Evolutionary conservation across 306 rosid species (phyloP), one percentile per base, ranked within the genome.

Genomic region (Rosa chinensis): DNA sequence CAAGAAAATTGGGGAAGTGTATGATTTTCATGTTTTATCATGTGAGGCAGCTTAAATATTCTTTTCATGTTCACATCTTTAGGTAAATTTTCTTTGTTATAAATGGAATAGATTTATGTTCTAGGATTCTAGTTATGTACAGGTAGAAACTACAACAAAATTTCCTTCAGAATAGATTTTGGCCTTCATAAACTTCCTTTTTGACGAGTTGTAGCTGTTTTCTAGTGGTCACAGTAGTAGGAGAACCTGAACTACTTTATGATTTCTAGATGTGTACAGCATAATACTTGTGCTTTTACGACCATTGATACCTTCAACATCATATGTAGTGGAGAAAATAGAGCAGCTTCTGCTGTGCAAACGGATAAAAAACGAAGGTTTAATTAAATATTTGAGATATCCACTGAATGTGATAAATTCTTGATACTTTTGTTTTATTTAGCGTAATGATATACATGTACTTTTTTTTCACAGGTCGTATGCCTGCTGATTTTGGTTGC

Each of bases 401-500:
- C 32, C 58, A 32, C 21, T 2, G 32, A 23, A 80, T 42, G 32
- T 53, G 42, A 81, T 70, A 11, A 5, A 39, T 2, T 64, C 18
- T 23, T 74, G 67, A 42, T 80, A 37, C 17, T 79, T 21, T 73
- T 21, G 12, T 61, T 70, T 66, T 32, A 53, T 37, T 35, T 28
- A 40, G 53, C 74, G 75, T 52, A n/a, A 25, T 37, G 40, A 72
- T 67, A 44, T 35, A 50, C 40, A 63, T 84, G 82, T 77, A 73
- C 32, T 64, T 66, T 1, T 1, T 52, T 50, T 78, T 82, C 88
- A 68, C 97, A 95, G 99, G 91, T 87, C 66, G 10, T 81, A 42
- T 88, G 89, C 93, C 85, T 88, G 6, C 49, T 86, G 67, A 75
- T 90, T 80, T 84, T 91, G 84, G 89, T 85, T 58, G 99, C 89